Percentiles rank a stretch among this genome's conserved stretches.
Conservation (phyloP, 148 eudicot genomes). For the Salicornia ramosissima region DNA sequence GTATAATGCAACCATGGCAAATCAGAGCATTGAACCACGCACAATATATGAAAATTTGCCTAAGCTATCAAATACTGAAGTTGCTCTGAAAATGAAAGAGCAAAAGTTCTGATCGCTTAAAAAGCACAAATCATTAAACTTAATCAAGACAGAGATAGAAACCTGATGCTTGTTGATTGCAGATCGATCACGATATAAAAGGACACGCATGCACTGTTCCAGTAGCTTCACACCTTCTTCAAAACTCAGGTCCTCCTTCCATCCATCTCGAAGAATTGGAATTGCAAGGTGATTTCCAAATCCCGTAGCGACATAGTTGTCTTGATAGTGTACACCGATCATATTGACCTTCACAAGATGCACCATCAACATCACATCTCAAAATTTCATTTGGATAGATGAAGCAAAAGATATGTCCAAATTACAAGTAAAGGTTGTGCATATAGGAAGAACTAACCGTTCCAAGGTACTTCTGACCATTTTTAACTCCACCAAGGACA, state of each 20-base stretch:
- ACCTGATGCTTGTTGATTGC: slow-evolving; percentile 98
- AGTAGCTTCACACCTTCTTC: slow-evolving; percentile 86
- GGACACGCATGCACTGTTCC: slow-evolving; percentile 96
- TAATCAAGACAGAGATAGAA: neutral
- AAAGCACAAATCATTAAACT: slow-evolving; percentile 6
- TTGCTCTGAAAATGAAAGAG: neutral
- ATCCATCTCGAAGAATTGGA: slow-evolving; percentile 91
- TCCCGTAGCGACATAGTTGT: slow-evolving; percentile 87
- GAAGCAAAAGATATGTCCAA: neutral
- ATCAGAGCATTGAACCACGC: neutral
- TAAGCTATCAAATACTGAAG: slow-evolving; percentile 1
- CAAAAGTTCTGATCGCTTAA: neutral
- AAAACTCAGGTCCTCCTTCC: slow-evolving; percentile 75
- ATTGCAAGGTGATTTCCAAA: slow-evolving; percentile 92
- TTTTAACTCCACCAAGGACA: slow-evolving; percentile 94
- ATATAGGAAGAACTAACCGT: slow-evolving; percentile 38
- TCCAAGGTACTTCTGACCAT: slow-evolving; percentile 93
- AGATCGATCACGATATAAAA: slow-evolving; percentile 88
- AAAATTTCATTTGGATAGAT: neutral
- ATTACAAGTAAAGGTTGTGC: neutral
- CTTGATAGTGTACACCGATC: slow-evolving; percentile 96
- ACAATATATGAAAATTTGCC: neutral
- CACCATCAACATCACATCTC: neutral
- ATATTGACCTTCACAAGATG: slow-evolving; percentile 60
- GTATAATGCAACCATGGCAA: neutral